Evolutionary conservation across 2,329 filamentous ascomycete species (phyloP), one percentile per base, ranked within the genome.

Genomic region (Sphaerulina vaccinii): DNA sequence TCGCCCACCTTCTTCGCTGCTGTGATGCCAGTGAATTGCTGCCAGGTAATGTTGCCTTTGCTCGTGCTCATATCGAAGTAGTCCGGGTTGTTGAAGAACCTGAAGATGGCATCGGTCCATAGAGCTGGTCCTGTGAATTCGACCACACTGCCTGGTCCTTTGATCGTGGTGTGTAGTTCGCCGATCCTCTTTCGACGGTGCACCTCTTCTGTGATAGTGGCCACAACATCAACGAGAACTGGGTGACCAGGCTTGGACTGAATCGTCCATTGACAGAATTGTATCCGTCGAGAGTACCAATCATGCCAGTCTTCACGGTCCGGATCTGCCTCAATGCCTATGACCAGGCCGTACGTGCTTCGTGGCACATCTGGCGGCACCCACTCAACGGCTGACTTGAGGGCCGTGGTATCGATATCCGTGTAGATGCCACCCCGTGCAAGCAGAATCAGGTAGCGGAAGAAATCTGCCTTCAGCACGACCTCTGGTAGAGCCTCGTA

Each of bases 251-350:
- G 87, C 72, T 99, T 99, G 51, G 88, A 78, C 71, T 97, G 92
- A 57, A 99, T 96, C 1, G 93, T 99, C 93, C 93, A 99, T 71
- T 99, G 93, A 73, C 93, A 99, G 72, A 99, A 97, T 69, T 97
- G 93, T 55, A 99, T 91, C 58, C 92, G 83, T 54, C 93, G 87
- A 58, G 90, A 93, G 76, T 97, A 99, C 93, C 92, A 97, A 1
- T 96, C 78, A 29, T 83, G 80, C 93, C 93, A 99, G 70, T 99
- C 93, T 3, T 83, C 81, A 41, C 93, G 83, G 70, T 97, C 90
- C 0, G 93, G 90, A 67, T 99, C 93, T 3, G 93, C 93, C 75
- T 99, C 93, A 60, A 99, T 96, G 53, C 93, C 93, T 64, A 97
- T 80, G 33, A 99, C 85, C 57, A 99, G 78, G 8, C 93, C 93